phyloP scores from a whole-genome alignment of 345 rosid species.

The Eucalyptus cloeziana region DNA sequence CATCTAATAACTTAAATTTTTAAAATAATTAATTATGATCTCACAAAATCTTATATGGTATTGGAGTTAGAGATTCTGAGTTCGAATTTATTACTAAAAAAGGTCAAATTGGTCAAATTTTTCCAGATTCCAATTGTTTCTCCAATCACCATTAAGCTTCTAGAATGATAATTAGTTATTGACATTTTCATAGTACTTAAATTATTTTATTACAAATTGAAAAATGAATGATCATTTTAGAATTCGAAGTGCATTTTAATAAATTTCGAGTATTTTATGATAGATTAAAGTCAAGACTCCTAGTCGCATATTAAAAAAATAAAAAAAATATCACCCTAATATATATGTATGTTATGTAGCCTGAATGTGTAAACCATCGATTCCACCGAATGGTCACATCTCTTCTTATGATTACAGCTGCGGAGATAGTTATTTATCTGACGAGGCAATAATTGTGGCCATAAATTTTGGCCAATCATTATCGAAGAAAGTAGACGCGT shows the following conservation, averaged over 20 bases:
- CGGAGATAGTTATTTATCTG: background rate
- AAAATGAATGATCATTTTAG: background rate
- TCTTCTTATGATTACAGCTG: background rate
- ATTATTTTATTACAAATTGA: background rate
- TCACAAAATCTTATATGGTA: too few relatives aligned
- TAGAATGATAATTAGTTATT: too few relatives aligned
- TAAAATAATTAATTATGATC: too few relatives aligned
- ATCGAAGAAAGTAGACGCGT: background rate
- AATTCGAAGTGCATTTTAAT: background rate
- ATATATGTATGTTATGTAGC: background rate
- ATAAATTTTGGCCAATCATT: background rate
- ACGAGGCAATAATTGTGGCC: background rate
- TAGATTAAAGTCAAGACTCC: background rate
- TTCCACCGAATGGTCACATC: background rate
- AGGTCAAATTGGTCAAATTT: too few relatives aligned
- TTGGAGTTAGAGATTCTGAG: fast-evolving
- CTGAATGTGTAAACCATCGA: background rate
- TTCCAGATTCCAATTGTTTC: too few relatives aligned
- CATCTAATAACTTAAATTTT: too few relatives aligned
- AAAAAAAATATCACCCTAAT: background rate
- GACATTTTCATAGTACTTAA: background rate
- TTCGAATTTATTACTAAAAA: fast-evolving
- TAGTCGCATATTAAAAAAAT: background rate
- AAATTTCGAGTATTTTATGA: background rate
- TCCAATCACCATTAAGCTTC: too few relatives aligned